phyloP scores from a whole-genome alignment of 177 flowering plant genomes.

The Vitis hybrid region DNA sequence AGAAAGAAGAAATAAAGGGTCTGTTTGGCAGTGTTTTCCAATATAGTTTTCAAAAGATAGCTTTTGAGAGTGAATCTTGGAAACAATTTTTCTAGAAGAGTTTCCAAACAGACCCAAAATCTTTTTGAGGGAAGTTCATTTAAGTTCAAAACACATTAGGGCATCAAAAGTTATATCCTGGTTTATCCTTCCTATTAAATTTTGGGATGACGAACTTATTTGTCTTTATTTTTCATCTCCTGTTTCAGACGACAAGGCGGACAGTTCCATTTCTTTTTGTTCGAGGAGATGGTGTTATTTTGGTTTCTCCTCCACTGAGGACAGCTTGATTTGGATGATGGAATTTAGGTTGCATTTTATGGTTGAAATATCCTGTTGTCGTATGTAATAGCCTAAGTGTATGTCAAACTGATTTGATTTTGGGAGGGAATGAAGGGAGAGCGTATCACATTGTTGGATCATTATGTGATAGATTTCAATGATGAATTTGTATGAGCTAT shows the following conservation, averaged over 20 bases:
- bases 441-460: neutral
- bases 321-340: constrained; percentile 49
- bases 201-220: neutral
- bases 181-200: neutral
- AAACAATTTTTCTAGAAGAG: too few relatives aligned
- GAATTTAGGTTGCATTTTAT: neutral
- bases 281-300: constrained; percentile 91
- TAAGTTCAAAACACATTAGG: too few relatives aligned
- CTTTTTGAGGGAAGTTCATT: too few relatives aligned
- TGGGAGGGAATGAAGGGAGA: neutral
- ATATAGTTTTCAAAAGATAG: too few relatives aligned
- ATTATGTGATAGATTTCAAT: neutral
- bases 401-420: constrained; percentile 2
- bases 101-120: too few relatives aligned
- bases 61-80: too few relatives aligned
- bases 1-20: too few relatives aligned
- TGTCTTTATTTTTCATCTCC: constrained; percentile 1
- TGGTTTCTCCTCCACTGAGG: constrained; percentile 91
- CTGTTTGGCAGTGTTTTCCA: too few relatives aligned
- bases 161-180: neutral
- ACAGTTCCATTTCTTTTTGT: constrained; percentile 89
- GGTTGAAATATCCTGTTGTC: neutral
- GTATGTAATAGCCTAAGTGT: neutral
- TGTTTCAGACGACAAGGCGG: constrained; percentile 75
- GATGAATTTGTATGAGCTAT: neutral